Conservation (phyloP, 352 stramenopile species). For the Pythium vanterpoolii region DNA sequence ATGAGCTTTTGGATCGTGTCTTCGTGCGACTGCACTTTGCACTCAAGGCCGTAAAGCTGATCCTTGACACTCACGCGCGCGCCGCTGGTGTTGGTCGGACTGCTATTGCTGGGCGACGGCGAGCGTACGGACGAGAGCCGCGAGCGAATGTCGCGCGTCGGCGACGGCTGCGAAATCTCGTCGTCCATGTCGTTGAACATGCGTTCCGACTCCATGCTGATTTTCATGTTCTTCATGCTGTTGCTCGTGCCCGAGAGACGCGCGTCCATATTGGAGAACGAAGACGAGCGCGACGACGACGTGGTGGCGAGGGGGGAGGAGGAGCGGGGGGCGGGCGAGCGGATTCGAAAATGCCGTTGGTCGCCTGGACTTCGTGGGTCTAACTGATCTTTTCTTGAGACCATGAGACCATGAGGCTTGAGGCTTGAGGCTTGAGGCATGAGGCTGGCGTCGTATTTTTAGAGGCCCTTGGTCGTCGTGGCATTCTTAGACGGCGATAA, state of each 20-base stretch:
- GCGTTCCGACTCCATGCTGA: conserved; percentile 75
- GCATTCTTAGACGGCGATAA: too few relatives aligned
- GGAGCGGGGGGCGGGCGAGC: conserved; percentile 2
- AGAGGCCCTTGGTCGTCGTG: too few relatives aligned
- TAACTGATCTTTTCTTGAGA: too few relatives aligned
- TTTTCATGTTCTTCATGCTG: conserved; percentile 83
- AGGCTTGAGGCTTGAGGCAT: too few relatives aligned
- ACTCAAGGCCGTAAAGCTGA: conserved; percentile 73
- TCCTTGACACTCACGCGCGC: conserved; percentile 73
- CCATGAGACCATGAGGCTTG: too few relatives aligned
- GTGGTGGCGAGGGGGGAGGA: neutral
- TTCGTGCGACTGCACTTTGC: conserved; percentile 76
- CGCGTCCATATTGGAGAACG: conserved; percentile 43
- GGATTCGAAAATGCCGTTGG: conserved; percentile 12
- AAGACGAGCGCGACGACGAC: conserved; percentile 9
- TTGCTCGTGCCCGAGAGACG: conserved; percentile 49
- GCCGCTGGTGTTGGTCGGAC: neutral
- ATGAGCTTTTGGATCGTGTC: conserved; percentile 85
- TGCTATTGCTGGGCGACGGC: conserved; percentile 49
- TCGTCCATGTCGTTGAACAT: conserved; percentile 81
- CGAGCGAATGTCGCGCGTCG: conserved; percentile 52
- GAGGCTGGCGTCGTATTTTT: too few relatives aligned
- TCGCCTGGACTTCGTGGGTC: neutral
- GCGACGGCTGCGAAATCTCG: conserved; percentile 51
- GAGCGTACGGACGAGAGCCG: conserved; percentile 48